Base-by-base conservation (phyloP, 106 monocot species). In the Allium cepa region DNA sequence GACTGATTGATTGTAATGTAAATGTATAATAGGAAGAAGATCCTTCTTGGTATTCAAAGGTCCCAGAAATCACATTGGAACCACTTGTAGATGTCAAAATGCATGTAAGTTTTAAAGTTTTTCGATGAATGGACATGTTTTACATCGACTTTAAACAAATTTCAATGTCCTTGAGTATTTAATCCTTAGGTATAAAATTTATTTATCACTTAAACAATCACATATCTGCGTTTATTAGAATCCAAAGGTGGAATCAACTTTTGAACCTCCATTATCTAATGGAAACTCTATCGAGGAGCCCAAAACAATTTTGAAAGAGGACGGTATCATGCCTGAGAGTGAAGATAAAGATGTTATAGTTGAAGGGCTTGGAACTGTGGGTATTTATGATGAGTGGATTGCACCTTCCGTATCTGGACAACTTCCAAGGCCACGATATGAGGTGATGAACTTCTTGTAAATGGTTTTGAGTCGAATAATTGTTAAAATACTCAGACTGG, bases 1-100 rank as follows among this genome's bases (percentile, higher is more conserved):
- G 59, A 26, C 50, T 82, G 50, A 80, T 50, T 56, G 50, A 80
- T 50, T 56, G 45, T 52, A 49, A 8, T 68, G 75, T 72, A 18
- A 12, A 60, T 74, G 10, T 70, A 63, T 70, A 70, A 75, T 72
- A 99, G 99, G 93, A 99, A 74, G 99, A 93, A 79, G 99, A 87
- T 76, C 93, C 99, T 71, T 80, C 84, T 58, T 99, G 99, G 99
- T 93, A 85, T 82, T 90, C 93, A 46, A 84, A 73, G 65, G 79
- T 85, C 47, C 74, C 89, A 74, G 90, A 90, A 59, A 63, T 71
- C 56, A 76, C 71, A 59, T 73, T 70, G 15, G 79, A 87, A 58
- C 87, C 79, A 69, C 51, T 79, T 59, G 62, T 72, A 46, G 92
- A 80, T 71, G 72, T 85, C 70, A 79, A 82, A 76, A 87, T 86